Percentiles rank a stretch among this genome's conserved stretches.
These are phyloP conservation scores for Colletotrichum liriopes DNA, from an alignment of 2,329 filamentous ascomycete genomes.

Conservation along the genomic window DNA sequence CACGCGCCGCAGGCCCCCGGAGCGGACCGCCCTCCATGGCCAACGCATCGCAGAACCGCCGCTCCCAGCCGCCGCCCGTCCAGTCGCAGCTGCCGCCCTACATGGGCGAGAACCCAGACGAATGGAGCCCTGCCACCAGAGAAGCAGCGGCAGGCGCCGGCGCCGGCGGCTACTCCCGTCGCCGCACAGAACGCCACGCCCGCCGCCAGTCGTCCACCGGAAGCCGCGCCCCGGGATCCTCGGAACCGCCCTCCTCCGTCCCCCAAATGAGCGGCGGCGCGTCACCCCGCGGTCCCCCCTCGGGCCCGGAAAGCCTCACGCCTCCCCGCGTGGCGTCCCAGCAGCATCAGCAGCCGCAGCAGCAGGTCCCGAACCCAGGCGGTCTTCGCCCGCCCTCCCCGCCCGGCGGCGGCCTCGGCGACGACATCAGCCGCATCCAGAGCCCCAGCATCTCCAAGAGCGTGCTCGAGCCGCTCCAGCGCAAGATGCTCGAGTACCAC, in stretches of 20 bases:
- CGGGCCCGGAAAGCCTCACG: background rate
- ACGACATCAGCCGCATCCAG: conserved; percentile 59
- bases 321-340: conserved; percentile 9
- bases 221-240: conserved; percentile 5
- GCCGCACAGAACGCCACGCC: conserved; percentile 40
- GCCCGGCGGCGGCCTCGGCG: conserved; percentile 40
- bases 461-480: conserved; percentile 62
- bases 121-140: conserved; percentile 32
- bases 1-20: conserved; percentile 37
- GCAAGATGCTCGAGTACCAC: conserved; percentile 62
- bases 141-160: background rate
- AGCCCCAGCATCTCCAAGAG: conserved; percentile 60
- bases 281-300: conserved; percentile 6
- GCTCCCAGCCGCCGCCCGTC: conserved; percentile 34
- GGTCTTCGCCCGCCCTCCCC: conserved; percentile 25
- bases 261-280: conserved; percentile 30
- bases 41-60: conserved; percentile 39
- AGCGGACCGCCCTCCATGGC: conserved; percentile 35
- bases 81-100: conserved; percentile 39
- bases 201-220: conserved; percentile 40
- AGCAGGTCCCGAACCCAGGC: conserved; percentile 5
- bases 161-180: conserved; percentile 36
- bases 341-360: conserved; percentile 9
- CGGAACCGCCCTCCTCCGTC: conserved; percentile 4
- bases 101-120: conserved; percentile 27